Evolutionary conservation across 1,284 basidiomycete species (phyloP), one percentile per base, ranked within the genome.

Genomic region (Ceratobasidium sp.): DNA sequence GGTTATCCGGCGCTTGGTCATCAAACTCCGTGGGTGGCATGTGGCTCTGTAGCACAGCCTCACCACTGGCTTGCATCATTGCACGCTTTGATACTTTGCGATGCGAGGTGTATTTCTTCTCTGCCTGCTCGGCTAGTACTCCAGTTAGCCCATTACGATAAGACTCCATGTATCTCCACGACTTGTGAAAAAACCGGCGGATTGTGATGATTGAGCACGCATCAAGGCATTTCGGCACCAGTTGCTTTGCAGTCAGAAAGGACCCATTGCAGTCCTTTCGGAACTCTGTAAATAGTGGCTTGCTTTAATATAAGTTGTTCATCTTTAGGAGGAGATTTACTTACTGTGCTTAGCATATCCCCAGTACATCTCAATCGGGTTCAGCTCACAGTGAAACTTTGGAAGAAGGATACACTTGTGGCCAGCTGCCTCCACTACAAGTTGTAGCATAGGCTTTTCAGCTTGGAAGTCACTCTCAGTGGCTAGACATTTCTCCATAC

Each of bases 381-480:
- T 63, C 11, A 78, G 75, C 52, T 79, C 76, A 62, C 75, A 79
- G 43, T 79, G 77, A 57, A 79, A 79, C 62, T 78, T 78, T 0
- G 76, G 77, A 13, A 79, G 61, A 32, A 82, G 81, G 30, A 80
- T 76, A 75, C 79, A 80, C 5, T 74, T 38, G 74, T 80, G 79
- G 0, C 78, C 78, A 23, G 70, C 74, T 11, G 49, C 44, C 18
- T 73, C 71, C 47, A 79, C 78, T 4, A 77, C 21, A 16, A 66
- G 49, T 46, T 81, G 76, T 26, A 81, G 64, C 72, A 80, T 76
- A 0, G 82, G 82, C 1, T 62, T 46, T 63, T 83, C 80, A 38
- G 82, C 76, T 1, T 32, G 35, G 62, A 84, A 84, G 64, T 84
- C 81, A 35, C 80, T 78, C 64, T 83, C 81, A 30, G 41, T 77